phyloP scores from a whole-genome alignment of 768 basidiomycete genomes.

The Porphyrellus cyaneotinctus region DNA sequence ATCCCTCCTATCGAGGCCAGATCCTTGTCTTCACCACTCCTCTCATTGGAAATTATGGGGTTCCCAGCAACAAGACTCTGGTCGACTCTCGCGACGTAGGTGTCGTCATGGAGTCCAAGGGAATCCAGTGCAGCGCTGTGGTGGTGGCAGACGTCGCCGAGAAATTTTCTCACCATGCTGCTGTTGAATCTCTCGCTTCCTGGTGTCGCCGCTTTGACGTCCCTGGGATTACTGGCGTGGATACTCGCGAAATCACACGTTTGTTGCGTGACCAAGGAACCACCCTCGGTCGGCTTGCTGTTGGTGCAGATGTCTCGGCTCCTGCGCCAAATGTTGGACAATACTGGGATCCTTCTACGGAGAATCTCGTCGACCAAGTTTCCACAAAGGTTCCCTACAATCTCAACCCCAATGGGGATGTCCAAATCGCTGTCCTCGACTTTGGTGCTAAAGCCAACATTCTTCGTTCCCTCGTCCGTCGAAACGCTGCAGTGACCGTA shows the following conservation, averaged over 20 bases:
- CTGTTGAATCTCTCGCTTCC: constrained; percentile 85
- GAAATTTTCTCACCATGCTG: constrained; percentile 90
- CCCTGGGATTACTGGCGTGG: constrained; percentile 94
- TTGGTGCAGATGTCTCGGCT: constrained; percentile 66
- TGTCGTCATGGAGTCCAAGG: constrained; percentile 81
- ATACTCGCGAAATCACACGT: constrained; percentile 93
- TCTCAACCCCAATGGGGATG: constrained; percentile 81
- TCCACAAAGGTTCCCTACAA: constrained; percentile 83
- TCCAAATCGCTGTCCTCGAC: constrained; percentile 93
- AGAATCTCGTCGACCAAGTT: constrained; percentile 92
- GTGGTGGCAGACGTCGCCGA: constrained; percentile 94
- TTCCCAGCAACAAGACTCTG: constrained; percentile 76
- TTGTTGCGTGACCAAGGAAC: constrained; percentile 96
- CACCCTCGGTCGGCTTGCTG: constrained; percentile 85
- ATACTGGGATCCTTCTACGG: constrained; percentile 89
- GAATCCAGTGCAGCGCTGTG: constrained; percentile 88
- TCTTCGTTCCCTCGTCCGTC: constrained; percentile 83
- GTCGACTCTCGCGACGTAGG: constrained; percentile 75
- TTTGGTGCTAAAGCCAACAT: constrained; percentile 99
- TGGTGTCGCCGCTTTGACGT: constrained; percentile 92
- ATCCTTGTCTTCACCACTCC: constrained; percentile 98
- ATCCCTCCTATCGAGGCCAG: constrained; percentile 97
- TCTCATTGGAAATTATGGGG: constrained; percentile 98
- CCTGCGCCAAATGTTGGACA: constrained; percentile 60
- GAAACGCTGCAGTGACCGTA: constrained; percentile 90